These are phyloP conservation scores for Neonothopanus nambi DNA, from an alignment of 1,284 basidiomycete genomes.

Conservation along the genomic window DNA sequence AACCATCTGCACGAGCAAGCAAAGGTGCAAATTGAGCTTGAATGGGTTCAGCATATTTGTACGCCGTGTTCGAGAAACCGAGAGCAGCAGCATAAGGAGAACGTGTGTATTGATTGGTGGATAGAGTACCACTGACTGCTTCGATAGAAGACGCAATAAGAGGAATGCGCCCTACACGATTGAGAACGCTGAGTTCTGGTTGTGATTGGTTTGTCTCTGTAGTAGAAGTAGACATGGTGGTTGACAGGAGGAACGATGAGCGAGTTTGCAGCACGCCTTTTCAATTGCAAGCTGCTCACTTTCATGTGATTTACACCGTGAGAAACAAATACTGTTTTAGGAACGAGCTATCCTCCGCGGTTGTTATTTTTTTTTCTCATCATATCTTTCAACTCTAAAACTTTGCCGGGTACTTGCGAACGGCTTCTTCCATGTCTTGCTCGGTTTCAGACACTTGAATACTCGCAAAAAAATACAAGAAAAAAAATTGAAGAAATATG, in stretches of 20 bases:
- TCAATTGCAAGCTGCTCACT: too few relatives aligned
- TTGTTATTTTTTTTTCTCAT: too few relatives aligned
- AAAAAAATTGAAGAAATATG: too few relatives aligned
- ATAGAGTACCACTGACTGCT: slow-evolving; percentile 59
- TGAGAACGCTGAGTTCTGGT: slow-evolving; percentile 61
- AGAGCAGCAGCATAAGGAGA: slow-evolving; percentile 65
- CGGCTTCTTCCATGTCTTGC: too few relatives aligned
- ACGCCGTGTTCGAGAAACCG: slow-evolving; percentile 55
- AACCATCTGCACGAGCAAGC: slow-evolving; percentile 59
- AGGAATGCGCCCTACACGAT: slow-evolving; percentile 68
- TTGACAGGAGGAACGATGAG: not conserved
- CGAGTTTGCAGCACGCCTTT: too few relatives aligned
- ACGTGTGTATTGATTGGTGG: slow-evolving; percentile 59
- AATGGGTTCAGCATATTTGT: slow-evolving; percentile 63
- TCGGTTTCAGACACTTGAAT: too few relatives aligned
- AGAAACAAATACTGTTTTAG: too few relatives aligned
- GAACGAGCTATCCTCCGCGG: too few relatives aligned
- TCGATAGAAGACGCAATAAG: slow-evolving; percentile 63
- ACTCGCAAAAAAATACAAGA: too few relatives aligned
- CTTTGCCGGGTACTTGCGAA: too few relatives aligned
- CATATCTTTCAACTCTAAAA: too few relatives aligned
- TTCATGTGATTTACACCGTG: too few relatives aligned
- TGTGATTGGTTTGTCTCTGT: slow-evolving; percentile 39
- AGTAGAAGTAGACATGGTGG: slow-evolving; percentile 36
- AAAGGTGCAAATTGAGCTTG: slow-evolving; percentile 65